Evolutionary conservation across 805 yeast genomes (phyloP), one percentile per base, ranked within the genome.

Genomic region (Metahyphopichia silvanorum): DNA sequence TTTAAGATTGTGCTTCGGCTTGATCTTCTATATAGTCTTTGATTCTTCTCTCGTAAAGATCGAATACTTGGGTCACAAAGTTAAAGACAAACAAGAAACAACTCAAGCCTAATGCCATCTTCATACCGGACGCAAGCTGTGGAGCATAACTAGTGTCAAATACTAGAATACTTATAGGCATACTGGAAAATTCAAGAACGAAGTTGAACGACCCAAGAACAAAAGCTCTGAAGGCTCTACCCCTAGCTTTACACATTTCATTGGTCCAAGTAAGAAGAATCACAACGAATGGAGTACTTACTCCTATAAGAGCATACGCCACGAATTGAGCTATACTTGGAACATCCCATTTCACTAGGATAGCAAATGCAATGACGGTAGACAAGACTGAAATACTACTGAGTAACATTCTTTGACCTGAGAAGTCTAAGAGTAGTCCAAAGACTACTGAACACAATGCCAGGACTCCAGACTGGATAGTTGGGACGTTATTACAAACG

Each of bases 231-330:
- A 34, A 21, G 15, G 29, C 34, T 3, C 30, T 18, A 20, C 25
- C 37, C n/a, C n/a, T n/a, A 17, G 29, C 37, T 18, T 25, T 29
- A 20, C 29, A 24, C 21, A 34, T 21, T 24, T 34, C 34, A 26
- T 34, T 34, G 9, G 25, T 23, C 37, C 37, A 34, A 22, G 34
- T 29, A 9, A 34, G 21, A 8, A 34, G 26, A 19, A 34, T 14
- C 9, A 29, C 25, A 5, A 29, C 22, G 14, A 22, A 18, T 6
- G 34, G 33, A 11, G 29, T 22, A 25, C 27, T 24, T 8, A 34
- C 34, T 16, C 33, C 37, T 8, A 29, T 12, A 4, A 34, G n/a
- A 6, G 37, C 27, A 21, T 34, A 20, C 3, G 24, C 34, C 14
- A 16, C 18, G 12, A 34, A 22, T 20, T 23, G 21, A 15, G 37